These are phyloP conservation scores for Camellia granthamiana DNA, from an alignment of 148 eudicot genomes.

Conservation along the genomic window DNA sequence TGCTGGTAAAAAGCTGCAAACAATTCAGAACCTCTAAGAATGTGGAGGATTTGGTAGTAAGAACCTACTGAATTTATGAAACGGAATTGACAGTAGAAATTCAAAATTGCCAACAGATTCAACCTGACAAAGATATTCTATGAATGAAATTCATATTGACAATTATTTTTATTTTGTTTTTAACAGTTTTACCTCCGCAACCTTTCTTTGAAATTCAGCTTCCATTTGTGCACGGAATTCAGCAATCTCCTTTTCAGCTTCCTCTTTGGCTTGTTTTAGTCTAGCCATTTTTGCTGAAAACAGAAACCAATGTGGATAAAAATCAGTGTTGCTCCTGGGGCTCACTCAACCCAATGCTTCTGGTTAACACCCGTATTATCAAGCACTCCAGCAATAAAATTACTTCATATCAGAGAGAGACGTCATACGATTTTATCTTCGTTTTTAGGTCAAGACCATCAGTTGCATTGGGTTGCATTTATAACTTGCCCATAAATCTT, in stretches of 20 bases:
- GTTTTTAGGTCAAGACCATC: not conserved
- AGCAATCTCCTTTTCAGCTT: conserved; percentile 86
- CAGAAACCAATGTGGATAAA: conserved; percentile 3
- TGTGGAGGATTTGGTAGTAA: not conserved
- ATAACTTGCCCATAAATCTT: not conserved
- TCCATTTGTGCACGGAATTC: conserved; percentile 87
- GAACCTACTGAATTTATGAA: not conserved
- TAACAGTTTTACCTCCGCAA: conserved; percentile 53
- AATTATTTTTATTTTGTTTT: not conserved
- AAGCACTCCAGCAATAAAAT: not conserved
- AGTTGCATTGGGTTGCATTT: not conserved
- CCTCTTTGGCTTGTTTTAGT: conserved; percentile 86
- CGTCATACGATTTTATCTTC: not conserved
- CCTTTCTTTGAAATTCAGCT: conserved; percentile 66
- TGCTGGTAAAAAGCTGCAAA: not conserved
- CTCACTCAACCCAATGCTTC: too few relatives aligned
- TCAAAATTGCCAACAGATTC: not conserved
- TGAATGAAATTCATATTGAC: not conserved
- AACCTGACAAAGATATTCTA: not conserved
- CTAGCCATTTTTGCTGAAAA: conserved; percentile 73
- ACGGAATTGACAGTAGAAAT: not conserved
- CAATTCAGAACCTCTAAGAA: not conserved
- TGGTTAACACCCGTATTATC: not conserved
- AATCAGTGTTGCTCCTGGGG: not conserved
- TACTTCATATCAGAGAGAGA: not conserved